Base-by-base conservation (phyloP, 257 asterid genomes). In the Lavandula angustifolia region DNA sequence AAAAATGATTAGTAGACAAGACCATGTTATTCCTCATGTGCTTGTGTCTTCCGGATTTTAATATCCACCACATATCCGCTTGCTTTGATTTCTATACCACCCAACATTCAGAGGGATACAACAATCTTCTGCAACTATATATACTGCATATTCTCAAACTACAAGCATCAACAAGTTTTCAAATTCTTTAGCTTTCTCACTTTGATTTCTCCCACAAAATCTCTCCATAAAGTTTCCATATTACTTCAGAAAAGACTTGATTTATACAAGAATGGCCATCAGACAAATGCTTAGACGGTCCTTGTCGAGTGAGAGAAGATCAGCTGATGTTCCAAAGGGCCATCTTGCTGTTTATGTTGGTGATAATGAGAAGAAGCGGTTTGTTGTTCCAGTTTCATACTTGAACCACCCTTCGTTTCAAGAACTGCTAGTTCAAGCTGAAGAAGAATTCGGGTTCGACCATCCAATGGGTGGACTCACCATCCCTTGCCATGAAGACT, bases 401-500 rank as follows among this genome's bases (percentile, higher is more conserved):
- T 54, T 67, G 64, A 67, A 67, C 56, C 29, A 55, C 6, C 12
- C 57, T 1, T 67, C 72, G 7, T 67, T 67, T 34, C 72, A 67
- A 54, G 64, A 67, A 4, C 3, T 67, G 64, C 38, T 67, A 10
- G 10, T 9, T 43, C 64, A 54, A 43, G 46, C 64, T 5, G 56
- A 54, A 41, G 70, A 64, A 51, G 70, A 64, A 38, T 60, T 60
- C 16, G 66, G 70, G 9, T 64, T 64, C 69, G 5, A 44, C 16
- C 69, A 64, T 35, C 69, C 69, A 2, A 64, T 64, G 69, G 70
- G 70, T 0, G 62, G 70, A 17, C 70, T 65, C 17, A 65, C 70
- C 42, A 65, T 65, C 22, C 78, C 78, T 12, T 75, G 83, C 46
- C 55, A 64, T 6, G 64, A 78, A 50, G 70, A 74, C 12, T 48